phyloP scores from a whole-genome alignment of 192 early-diverging fungal genomes.

The Phycomyces blakesleeanus region DNA sequence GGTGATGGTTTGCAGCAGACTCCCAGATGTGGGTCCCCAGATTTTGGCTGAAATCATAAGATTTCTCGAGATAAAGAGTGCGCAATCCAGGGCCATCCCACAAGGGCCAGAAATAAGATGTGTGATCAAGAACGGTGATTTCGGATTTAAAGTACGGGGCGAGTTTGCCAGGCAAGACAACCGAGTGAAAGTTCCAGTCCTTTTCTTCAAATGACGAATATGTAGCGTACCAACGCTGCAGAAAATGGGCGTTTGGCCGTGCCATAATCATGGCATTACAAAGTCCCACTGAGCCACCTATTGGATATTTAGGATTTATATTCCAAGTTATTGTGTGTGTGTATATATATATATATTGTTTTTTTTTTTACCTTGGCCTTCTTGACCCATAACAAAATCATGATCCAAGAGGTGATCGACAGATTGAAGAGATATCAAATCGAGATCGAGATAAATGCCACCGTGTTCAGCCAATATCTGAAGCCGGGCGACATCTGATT shows the following conservation, averaged over 20 bases:
- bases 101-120: constrained; percentile 43
- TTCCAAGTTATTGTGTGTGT: not conserved
- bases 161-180: constrained; percentile 37
- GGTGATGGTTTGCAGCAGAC: constrained; percentile 33
- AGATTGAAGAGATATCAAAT: constrained; percentile 41
- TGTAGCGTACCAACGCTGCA: constrained; percentile 43
- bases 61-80: constrained; percentile 37
- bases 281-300: constrained; percentile 39
- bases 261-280: constrained; percentile 48
- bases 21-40: constrained; percentile 37
- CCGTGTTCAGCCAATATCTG: constrained; percentile 38
- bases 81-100: constrained; percentile 36
- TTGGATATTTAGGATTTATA: too few species aligned
- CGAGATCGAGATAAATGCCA: constrained; percentile 56
- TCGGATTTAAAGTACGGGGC: constrained; percentile 23
- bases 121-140: constrained; percentile 28
- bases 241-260: constrained; percentile 39
- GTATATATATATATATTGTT: too few species aligned
- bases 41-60: constrained; percentile 34
- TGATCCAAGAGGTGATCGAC: constrained; percentile 45
- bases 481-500: constrained; percentile 46
- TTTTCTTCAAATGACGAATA: constrained; percentile 41
- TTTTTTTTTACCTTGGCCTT: constrained; percentile 38
- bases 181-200: constrained; percentile 44
- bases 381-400: constrained; percentile 47